phyloP scores from a whole-genome alignment of 441 rosid genomes.

The Breynia disticha region DNA sequence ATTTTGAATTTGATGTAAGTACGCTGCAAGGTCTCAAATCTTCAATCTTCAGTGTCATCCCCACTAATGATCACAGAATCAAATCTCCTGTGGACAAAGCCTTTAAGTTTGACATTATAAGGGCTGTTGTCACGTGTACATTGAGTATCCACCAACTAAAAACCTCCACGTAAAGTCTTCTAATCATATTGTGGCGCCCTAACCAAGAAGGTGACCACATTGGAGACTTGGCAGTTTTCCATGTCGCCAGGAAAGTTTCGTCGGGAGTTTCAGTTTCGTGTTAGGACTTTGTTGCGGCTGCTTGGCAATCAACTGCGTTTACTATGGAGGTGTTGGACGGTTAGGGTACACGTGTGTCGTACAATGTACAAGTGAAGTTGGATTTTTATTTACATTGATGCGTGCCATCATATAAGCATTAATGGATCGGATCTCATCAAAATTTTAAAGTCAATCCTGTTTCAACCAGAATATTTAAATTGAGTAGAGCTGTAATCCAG shows the following conservation, averaged over 20 bases:
- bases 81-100: no score
- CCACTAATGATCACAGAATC: background rate
- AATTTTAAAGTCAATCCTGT: no score
- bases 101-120: background rate
- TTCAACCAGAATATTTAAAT: no score
- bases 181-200: background rate
- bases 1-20: no score
- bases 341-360: background rate
- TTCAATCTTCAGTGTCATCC: background rate
- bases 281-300: slow-evolving; percentile 20
- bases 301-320: background rate
- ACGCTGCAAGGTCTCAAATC: no score
- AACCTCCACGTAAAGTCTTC: background rate
- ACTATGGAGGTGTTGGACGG: background rate
- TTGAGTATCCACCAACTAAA: slow-evolving; percentile 1
- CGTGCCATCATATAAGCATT: no score
- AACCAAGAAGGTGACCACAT: background rate
- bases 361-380: background rate
- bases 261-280: slow-evolving; percentile 20
- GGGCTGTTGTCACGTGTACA: slow-evolving; percentile 13
- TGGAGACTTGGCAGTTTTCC: background rate
- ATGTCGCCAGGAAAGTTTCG: slow-evolving; percentile 4
- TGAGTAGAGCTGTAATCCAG: no score
- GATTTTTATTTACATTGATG: no score
- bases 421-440: no score